Conservation (phyloP, 768 basidiomycete species). For the Lentinus brumalis region DNA sequence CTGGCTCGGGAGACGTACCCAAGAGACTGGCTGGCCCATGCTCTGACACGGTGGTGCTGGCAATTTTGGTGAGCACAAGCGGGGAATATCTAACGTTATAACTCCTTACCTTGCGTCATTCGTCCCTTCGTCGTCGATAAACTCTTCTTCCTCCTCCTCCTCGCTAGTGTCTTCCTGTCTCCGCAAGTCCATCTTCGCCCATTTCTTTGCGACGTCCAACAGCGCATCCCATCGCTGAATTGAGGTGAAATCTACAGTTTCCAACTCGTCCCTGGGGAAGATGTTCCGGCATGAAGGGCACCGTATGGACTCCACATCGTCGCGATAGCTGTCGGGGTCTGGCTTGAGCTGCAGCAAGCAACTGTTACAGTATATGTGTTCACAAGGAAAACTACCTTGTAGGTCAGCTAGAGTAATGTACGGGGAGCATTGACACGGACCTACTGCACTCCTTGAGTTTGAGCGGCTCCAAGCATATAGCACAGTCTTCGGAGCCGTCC, state of each 20-base stretch:
- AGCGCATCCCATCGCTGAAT: constrained; percentile 47
- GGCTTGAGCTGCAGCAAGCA: constrained; percentile 36
- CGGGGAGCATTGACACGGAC: constrained; percentile 27
- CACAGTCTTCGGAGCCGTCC: constrained; percentile 41
- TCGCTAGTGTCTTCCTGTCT: constrained; percentile 42
- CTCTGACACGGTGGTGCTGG: constrained; percentile 3
- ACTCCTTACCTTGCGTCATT: constrained; percentile 1
- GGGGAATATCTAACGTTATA: no score
- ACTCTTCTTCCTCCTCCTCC: constrained; percentile 44
- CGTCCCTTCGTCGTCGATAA: constrained; percentile 31
- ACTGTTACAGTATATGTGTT: constrained; percentile 44
- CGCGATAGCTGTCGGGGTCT: constrained; percentile 7
- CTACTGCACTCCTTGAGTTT: constrained; percentile 37
- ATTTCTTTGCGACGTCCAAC: constrained; percentile 40
- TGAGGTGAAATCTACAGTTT: constrained; percentile 40
- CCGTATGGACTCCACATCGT: constrained; percentile 30
- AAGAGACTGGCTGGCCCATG: constrained; percentile 2
- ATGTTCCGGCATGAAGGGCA: constrained; percentile 42
- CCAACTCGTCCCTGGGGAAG: constrained; percentile 35
- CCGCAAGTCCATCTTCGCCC: constrained; percentile 40
- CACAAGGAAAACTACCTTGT: constrained; percentile 40
- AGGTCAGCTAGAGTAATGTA: neutral
- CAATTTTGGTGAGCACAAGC: neutral
- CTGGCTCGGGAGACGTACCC: constrained; percentile 16
- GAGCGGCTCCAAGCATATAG: constrained; percentile 40